These are phyloP conservation scores for Teratosphaeria nubilosa DNA, from an alignment of 2,329 filamentous ascomycete species.

Conservation along the genomic window DNA sequence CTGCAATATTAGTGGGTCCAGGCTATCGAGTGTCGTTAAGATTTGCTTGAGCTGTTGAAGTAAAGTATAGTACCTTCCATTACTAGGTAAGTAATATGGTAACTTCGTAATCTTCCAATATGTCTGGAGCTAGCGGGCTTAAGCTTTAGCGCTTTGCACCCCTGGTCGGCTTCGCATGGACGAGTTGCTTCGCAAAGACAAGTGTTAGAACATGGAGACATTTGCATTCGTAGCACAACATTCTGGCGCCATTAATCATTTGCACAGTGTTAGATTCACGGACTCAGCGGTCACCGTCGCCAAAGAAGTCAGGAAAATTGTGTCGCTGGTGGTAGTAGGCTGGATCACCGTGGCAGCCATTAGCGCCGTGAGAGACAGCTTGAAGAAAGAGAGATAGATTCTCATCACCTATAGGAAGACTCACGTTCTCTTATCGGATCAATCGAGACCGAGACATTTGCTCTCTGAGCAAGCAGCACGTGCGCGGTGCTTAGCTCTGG, in stretches of 20 bases:
- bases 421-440: background rate
- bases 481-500: background rate
- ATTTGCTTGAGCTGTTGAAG: too few relatives aligned
- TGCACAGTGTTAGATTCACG: constrained; percentile 43
- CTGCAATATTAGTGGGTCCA: too few relatives aligned
- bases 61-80: too few relatives aligned
- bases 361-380: constrained; percentile 13
- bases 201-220: constrained; percentile 19
- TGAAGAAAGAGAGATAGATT: constrained; percentile 7
- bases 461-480: background rate
- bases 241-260: constrained; percentile 30
- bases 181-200: background rate
- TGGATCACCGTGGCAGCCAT: constrained; percentile 21
- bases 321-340: constrained; percentile 36
- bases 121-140: background rate
- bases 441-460: background rate
- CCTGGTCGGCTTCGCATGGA: background rate
- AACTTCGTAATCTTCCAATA: too few relatives aligned
- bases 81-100: background rate
- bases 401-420: background rate
- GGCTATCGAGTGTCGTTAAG: too few relatives aligned
- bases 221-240: constrained; percentile 24
- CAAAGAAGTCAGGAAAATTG: constrained; percentile 43
- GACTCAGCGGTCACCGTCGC: constrained; percentile 39
- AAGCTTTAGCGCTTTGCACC: background rate